Conservation (phyloP, 164 flowering plant species). For the Stephania japonica region DNA sequence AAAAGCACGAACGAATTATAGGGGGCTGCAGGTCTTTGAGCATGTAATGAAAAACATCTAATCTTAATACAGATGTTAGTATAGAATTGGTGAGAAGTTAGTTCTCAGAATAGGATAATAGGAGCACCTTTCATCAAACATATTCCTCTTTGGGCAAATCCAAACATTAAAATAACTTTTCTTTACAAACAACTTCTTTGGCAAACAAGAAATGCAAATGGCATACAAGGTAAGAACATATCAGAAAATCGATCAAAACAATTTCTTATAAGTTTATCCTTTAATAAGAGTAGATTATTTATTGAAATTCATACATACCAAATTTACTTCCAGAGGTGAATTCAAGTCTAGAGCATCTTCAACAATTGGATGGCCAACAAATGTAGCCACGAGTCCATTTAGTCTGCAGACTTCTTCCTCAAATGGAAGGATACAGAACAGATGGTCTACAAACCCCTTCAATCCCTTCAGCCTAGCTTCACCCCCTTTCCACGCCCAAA, state of each 20-base stretch:
- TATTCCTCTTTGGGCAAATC: neutral
- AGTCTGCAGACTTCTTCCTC: conserved; percentile 70
- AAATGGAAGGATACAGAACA: conserved; percentile 89
- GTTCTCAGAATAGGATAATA: neutral
- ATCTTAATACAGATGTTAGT: neutral
- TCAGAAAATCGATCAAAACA: neutral
- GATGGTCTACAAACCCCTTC: conserved; percentile 75
- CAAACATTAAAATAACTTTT: neutral
- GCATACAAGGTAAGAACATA: no score
- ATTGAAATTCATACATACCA: conserved; percentile 24
- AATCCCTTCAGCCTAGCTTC: conserved; percentile 73
- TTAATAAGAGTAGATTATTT: no score
- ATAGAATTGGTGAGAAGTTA: neutral
- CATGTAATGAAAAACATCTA: neutral
- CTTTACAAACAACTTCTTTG: neutral
- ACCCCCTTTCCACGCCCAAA: conserved; percentile 99
- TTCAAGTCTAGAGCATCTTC: conserved; percentile 62
- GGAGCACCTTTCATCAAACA: neutral
- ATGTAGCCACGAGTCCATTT: conserved; percentile 73
- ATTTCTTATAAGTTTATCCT: neutral
- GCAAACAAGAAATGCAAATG: neutral
- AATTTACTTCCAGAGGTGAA: conserved; percentile 2
- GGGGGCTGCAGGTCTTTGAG: neutral
- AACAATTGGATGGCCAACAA: conserved; percentile 89
- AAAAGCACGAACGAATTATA: neutral